Conservation (phyloP, 148 eudicot genomes). For the Fagopyrum esculentum region DNA sequence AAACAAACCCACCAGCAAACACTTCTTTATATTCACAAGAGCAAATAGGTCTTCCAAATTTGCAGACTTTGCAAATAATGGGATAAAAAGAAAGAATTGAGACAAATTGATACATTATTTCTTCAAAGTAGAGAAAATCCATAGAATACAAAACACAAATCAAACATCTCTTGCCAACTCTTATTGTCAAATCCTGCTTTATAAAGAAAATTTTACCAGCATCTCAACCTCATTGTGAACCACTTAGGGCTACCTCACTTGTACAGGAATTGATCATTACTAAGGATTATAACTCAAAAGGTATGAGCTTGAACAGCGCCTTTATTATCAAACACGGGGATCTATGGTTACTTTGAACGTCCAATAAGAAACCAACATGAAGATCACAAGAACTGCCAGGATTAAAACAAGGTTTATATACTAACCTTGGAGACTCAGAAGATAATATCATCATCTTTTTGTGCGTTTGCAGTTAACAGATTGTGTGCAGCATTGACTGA, state of each 20-base stretch:
- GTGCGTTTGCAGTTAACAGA: conserved; percentile 27
- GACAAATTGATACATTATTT: background rate
- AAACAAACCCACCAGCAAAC: background rate
- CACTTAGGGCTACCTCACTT: background rate
- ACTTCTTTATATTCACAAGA: background rate
- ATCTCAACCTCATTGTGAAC: background rate
- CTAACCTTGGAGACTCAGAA: conserved; percentile 22
- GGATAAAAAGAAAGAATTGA: background rate
- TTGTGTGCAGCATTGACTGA: conserved; percentile 42
- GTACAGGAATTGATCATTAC: background rate
- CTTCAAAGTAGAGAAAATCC: background rate
- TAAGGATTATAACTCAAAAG: background rate
- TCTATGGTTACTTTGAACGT: background rate
- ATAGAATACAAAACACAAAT: background rate
- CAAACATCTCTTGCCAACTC: background rate
- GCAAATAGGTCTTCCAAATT: background rate
- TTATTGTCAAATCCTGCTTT: background rate
- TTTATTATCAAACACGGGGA: conserved; percentile 5
- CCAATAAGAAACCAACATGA: background rate
- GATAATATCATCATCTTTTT: conserved; percentile 65
- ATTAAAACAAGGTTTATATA: background rate
- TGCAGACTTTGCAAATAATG: background rate
- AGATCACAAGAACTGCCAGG: background rate
- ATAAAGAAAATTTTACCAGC: background rate
- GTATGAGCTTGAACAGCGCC: background rate